phyloP scores from a whole-genome alignment of 129 eudicot genomes.

The Flaveria robusta region DNA sequence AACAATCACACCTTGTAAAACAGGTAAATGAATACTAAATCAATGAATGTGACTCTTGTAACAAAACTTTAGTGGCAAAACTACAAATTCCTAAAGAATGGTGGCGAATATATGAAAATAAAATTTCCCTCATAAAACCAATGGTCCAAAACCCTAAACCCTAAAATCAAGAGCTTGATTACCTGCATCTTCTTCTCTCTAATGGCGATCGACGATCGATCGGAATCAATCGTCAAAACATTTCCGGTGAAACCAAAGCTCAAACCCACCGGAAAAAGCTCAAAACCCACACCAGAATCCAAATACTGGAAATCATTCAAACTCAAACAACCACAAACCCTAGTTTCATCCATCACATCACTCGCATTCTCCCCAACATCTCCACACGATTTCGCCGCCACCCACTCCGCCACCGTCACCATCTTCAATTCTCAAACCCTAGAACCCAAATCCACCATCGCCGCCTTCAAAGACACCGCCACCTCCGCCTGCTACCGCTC shows the following conservation, averaged over 20 bases:
- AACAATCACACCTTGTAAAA: too few relatives aligned
- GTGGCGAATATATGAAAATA: neutral
- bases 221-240: slow-evolving; percentile 33
- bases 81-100: neutral
- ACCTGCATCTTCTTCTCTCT: slow-evolving; percentile 25
- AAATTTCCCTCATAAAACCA: neutral
- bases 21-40: too few relatives aligned
- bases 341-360: slow-evolving; percentile 61
- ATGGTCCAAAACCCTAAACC: slow-evolving; percentile 30
- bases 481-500: slow-evolving; percentile 68
- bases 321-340: slow-evolving; percentile 48
- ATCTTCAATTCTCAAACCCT: slow-evolving; percentile 58
- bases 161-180: slow-evolving; percentile 12
- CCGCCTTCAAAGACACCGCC: slow-evolving; percentile 63
- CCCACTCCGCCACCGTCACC: slow-evolving; percentile 69
- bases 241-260: slow-evolving; percentile 65
- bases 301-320: slow-evolving; percentile 92
- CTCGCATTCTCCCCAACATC: slow-evolving; percentile 57
- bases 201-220: slow-evolving; percentile 50
- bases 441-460: slow-evolving; percentile 48
- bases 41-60: neutral
- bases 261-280: slow-evolving; percentile 52
- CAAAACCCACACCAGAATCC: slow-evolving; percentile 73
- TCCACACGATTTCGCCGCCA: slow-evolving; percentile 70
- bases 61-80: neutral